These are phyloP conservation scores for Arthrobotrys iridis DNA, from an alignment of 2,329 filamentous ascomycete genomes.

Conservation along the genomic window DNA sequence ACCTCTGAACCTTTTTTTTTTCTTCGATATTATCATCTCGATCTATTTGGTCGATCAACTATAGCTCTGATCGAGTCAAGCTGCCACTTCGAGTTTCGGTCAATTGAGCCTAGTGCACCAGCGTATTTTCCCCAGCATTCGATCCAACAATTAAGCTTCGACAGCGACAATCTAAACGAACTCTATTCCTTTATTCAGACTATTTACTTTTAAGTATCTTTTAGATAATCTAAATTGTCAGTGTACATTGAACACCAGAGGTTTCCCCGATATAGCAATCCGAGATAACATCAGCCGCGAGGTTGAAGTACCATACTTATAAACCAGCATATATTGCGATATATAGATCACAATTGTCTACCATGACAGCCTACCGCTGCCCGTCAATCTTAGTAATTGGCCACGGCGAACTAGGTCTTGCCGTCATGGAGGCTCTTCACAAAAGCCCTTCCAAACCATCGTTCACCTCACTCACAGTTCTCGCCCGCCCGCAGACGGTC, in stretches of 20 bases:
- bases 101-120: no score
- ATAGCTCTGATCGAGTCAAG: no score
- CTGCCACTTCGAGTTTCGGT: no score
- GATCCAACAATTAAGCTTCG: no score
- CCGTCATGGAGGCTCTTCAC: constrained; percentile 26
- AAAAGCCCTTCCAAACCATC: constrained; percentile 20
- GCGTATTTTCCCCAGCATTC: no score
- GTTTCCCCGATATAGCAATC: not conserved
- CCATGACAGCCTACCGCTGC: constrained; percentile 29
- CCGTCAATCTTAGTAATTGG: constrained; percentile 47
- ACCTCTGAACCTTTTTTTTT: not conserved
- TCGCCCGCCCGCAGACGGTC: constrained; percentile 44
- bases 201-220: no score
- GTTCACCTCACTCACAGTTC: constrained; percentile 37
- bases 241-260: not conserved
- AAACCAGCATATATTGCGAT: not conserved
- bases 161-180: no score
- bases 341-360: not conserved
- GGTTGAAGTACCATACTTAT: not conserved
- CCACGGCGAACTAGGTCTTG: constrained; percentile 41
- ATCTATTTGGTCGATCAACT: not conserved
- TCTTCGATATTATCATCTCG: not conserved
- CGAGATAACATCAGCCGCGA: not conserved
- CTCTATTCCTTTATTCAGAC: no score
- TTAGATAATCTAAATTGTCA: not conserved